Evolutionary conservation across 306 rosid genomes (phyloP), one percentile per base, ranked within the genome.

Genomic region (Rosa persica): DNA sequence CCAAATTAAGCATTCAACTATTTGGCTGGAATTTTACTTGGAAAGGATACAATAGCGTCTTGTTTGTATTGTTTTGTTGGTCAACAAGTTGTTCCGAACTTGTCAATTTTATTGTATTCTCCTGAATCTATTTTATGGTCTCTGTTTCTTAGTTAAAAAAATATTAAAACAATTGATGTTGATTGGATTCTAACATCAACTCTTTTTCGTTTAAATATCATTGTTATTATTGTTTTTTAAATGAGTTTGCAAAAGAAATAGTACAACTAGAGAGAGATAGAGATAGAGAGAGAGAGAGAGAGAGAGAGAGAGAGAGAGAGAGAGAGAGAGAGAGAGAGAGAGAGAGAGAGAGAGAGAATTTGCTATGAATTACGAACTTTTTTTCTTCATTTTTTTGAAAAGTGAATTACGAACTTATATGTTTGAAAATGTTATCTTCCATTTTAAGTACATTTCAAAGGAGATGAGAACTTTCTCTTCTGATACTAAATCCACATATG

Each of bases 31-130:
- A 13, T 17, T 8, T 72, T 30, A 23, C 4, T 72, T 36, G 34
- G 46, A 72, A 69, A 47, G 27, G 38, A 72, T 51, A 49, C 62
- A 40, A 15, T 72, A 72, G 46, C 11, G 7, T 51, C 48, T 72
- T 70, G 27, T 67, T 67, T 40, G 49, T 67, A 17, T 30, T 30
- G 27, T 67, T 67, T 40, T 10, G 7, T 67, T 9, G 49, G 30
- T 67, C 49, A 39, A 36, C 49, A 39, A 40, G 30, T 9, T 20
- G 49, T 10, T 46, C 49, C 5, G 30, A 38, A 12, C n/a, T 62
- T 19, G 25, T 7, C 49, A 52, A 23, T 58, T 22, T 58, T 23
- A 58, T 25, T 58, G 36, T 23, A 58, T 58, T 58, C 30, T 58
- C 36, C 65, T 58, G 34, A n/a, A 23, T 25, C 4, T 60, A 60